Base-by-base conservation (phyloP, 192 early-diverging fungal species). In the Funneliformis mosseae region DNA sequence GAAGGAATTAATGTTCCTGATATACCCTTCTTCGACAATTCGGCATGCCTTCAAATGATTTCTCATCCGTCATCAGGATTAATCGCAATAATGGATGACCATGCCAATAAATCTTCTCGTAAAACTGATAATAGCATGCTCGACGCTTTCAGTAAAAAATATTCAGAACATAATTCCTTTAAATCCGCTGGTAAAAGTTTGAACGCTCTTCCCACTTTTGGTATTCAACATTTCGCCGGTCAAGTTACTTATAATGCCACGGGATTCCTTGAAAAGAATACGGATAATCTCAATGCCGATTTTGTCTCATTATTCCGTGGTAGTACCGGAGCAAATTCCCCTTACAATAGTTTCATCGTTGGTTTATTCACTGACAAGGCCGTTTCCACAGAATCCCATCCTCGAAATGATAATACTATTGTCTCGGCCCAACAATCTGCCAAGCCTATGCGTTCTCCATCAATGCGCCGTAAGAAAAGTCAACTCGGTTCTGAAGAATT, bases 251-350 rank as follows among this genome's bases (percentile, higher is more conserved):
- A 94, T 80, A 86, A 90, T 55, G 78, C 90, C 12, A 85, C 86
- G 38, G 89, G 87, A 2, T 95, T 96, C 81, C 80, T 94, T n/a
- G 91, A 92, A 76, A 88, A 89, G 71, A 95, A 98, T 81, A 86
- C 87, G 9, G 94, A 97, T 82, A 88, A 89, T 60, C 83, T 97
- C 23, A 93, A 92, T 80, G 88, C 93, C 3, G 95, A 97, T 82
- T 95, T 96, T 85, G 92, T 96, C 48, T 90, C 92, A 8, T 85
- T 97, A 66, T 94, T 97, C 90, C 91, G 95, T 55, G 93, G 94
- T 4, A 84, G 87, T n/a, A 85, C 83, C 12, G 92, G 89, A n/a
- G 89, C 83, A 3, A 84, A 89, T 8, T 83, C 89, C 7, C 91
- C 94, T 12, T 86, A 84, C 73, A 94, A 95, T 79, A 85, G 89